Base-by-base conservation (phyloP, 768 basidiomycete genomes). In the Boletus rex-veris region DNA sequence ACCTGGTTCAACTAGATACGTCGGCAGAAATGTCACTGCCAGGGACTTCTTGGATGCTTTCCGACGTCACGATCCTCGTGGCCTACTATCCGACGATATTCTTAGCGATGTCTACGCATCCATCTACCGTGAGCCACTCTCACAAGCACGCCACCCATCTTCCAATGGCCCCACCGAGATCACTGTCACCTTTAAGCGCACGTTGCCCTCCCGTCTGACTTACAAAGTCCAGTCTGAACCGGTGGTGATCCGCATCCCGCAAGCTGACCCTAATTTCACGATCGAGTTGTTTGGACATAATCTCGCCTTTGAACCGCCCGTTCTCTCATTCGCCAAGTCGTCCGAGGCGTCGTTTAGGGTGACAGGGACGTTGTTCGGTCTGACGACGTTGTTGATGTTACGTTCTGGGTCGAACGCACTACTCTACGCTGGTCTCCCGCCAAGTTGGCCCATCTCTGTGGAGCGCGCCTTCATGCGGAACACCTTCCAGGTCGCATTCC, bases 401-500 rank as follows among this genome's bases (percentile, higher is more conserved):
- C 83, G 93, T 44, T 80, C 85, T 42, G 94, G 97, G 2, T 77
- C 83, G 19, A 92, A 92, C 69, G 92, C 95, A 3, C 77, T 87
- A 42, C 77, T 83, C 51, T 98, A 98, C 68, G 74, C 84, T 2
- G 88, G 90, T 28, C 75, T 98, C 31, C 89, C 93, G 15, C 75
- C 88, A 50, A 92, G 86, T 67, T 86, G 81, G 60, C 77, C 84
- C 6, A 76, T 98, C 62, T 77, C 81, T 19, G 85, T 96, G 55
- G 93, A 96, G 66, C 86, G 93, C 18, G 86, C 92, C 0, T 98
- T 98, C 74, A 98, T 98, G 96, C 83, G 86, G 54, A 90, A 98
- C 67, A 97, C 95, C 0, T 95, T 98, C 79, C 92, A 97, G 68
- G 73, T 98, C 33, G 86, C 92, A 3, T 98, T 98, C 74, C 58